These are phyloP conservation scores for Dipteronia dyeriana DNA, from an alignment of 345 rosid species.

Conservation along the genomic window DNA sequence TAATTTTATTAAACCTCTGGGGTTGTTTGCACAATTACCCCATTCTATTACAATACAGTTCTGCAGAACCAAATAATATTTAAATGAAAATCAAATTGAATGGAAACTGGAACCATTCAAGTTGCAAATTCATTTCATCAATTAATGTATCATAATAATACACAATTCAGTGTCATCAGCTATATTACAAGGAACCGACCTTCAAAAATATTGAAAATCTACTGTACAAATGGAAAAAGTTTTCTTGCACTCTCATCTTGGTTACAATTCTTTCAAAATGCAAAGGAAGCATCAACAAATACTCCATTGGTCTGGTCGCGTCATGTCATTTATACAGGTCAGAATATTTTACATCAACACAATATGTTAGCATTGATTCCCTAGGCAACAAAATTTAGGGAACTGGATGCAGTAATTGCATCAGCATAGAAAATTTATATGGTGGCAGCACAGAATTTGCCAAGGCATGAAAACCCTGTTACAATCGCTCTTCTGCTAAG, in stretches of 20 bases:
- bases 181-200: too few relatives aligned
- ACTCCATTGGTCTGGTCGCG: neutral
- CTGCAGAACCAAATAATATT: too few relatives aligned
- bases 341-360: neutral
- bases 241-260: neutral
- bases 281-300: neutral
- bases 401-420: neutral
- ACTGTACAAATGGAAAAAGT: too few relatives aligned
- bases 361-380: conserved; percentile 10
- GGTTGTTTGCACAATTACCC: too few relatives aligned
- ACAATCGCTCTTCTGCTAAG: conserved; percentile 4
- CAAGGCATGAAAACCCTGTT: neutral
- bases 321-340: neutral
- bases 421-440: neutral
- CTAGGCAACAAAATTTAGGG: conserved; percentile 9
- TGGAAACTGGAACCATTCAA: too few relatives aligned
- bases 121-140: too few relatives aligned
- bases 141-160: too few relatives aligned
- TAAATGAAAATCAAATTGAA: too few relatives aligned
- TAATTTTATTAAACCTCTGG: too few relatives aligned
- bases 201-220: too few relatives aligned
- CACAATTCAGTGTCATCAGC: too few relatives aligned
- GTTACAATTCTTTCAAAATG: neutral
- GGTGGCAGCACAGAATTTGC: neutral
- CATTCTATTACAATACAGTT: too few relatives aligned